Evolutionary conservation across 2,329 filamentous ascomycete genomes (phyloP), one percentile per base, ranked within the genome.

Genomic region (Didymella arachidicola): DNA sequence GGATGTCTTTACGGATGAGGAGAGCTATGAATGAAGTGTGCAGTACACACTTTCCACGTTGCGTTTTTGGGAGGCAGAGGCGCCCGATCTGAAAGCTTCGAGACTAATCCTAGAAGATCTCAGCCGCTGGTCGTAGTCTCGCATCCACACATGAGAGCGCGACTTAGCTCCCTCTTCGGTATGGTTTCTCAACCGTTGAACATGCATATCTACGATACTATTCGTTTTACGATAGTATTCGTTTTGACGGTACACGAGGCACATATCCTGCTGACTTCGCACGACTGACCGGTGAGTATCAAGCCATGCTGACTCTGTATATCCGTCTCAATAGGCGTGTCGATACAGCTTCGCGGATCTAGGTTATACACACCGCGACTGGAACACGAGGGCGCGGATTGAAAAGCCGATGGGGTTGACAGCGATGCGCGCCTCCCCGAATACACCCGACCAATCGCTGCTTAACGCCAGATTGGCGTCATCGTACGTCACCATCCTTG

Each of bases 61-160:
- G n/a, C 41, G 53, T 18, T 66, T 63, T 27, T 67, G 65, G 64
- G 65, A 67, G 32, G 18, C 45, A 10, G 64, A 67, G 49, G 58
- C 64, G 12, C 61, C 64, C 4, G 64, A 65, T 44, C 43, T 67
- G 7, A 53, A 58, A 38, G 47, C 53, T 14, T 55, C 44, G 5
- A 38, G 56, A 4, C 44, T 53, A 2, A 49, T 59, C 3, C n/a
- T 54, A 18, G 49, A 59, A 18, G 49, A 57, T 14, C 27, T 52
- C 10, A 50, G 39, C 16, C 25, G 30, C 16, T 26, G 42, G 1
- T 7, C 22, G 18, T 32, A 26, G 25, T 8, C 7, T 29, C 51
- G n/a, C 7, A 7, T 5, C 30, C 29, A 19, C 16, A 26, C 12
- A 25, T 45, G 36, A 38, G 16, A 7, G 22, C n/a, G 18, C 18